Base-by-base conservation (phyloP, 2,329 filamentous ascomycete genomes). In the Colletotrichum sp. region DNA sequence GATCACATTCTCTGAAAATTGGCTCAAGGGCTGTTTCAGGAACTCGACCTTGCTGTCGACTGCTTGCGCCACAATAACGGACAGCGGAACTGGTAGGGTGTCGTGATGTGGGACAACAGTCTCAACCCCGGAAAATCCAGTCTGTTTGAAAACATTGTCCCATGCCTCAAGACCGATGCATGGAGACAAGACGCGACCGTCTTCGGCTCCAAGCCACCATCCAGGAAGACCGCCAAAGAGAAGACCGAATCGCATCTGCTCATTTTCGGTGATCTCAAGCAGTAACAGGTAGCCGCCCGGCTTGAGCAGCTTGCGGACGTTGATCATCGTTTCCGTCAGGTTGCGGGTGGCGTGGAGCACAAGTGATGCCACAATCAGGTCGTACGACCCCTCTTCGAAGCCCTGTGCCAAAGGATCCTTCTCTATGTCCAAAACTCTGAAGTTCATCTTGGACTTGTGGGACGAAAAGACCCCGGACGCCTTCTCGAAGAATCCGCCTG, bases 381-480 rank as follows among this genome's bases (percentile, higher is more conserved):
- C 82, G 69, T 80, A 84, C 4, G 70, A 75, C 1, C 71, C 68
- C 1, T 68, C 66, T 6, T 79, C 72, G 64, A 81, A 84, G 7
- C 82, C 82, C 62, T 84, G 82, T 18, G 78, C 76, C 9, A 78
- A 12, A 1, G 81, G 79, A 30, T 81, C 79, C 18, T 76, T 77
- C 69, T 82, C 78, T 28, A 84, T 80, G 62, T 87, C 82, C 5
- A 87, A 79, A 9, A 78, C 69, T 8, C 39, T 36, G 64, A 77
- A 79, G 18, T 79, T 64, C 7, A 82, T 79, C 39, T 36, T 55
- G 39, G 65, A 69, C n/a, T 60, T 21, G 21, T 65, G 28, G 1
- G 65, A 60, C 5, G 77, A 69, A 52, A 82, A 81, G 1, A 80
- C 78, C 13, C 82, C 80, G 69, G 80, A 79, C 4, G 76, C 76